A percentile compares a stretch with the other conserved stretches of the same genome.
Evolutionary conservation across 371 early-diverging fungal genomes (phyloP).

Genomic region (Capniomyces stellatus): DNA sequence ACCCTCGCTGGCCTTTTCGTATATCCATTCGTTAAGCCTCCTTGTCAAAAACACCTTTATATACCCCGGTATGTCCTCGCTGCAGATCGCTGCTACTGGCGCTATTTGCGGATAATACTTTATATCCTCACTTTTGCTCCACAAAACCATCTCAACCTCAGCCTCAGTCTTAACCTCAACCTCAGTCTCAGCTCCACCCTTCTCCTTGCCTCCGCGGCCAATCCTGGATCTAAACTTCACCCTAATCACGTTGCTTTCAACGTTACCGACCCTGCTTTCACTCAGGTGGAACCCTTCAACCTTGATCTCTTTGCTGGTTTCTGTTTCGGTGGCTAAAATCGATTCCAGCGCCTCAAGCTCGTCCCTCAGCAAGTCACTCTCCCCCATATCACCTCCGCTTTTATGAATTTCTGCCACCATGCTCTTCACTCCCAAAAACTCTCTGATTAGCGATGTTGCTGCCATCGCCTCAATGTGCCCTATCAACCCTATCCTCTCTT

Average conservation of each 20-base stretch:
- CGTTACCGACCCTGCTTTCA: too few species aligned
- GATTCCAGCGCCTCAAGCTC: conserved; percentile 39
- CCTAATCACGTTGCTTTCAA: too few species aligned
- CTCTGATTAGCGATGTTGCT: conserved; percentile 1
- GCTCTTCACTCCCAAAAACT: conserved; percentile 10
- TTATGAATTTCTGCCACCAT: conserved; percentile 20
- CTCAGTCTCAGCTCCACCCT: too few species aligned
- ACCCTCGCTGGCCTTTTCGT: conserved; percentile 29
- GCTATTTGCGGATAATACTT: too few species aligned
- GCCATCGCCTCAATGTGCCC: conserved; percentile 7
- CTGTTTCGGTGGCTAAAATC: conserved; percentile 43
- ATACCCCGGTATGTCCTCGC: conserved; percentile 46
- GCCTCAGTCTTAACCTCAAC: too few species aligned
- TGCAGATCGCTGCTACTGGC: conserved; percentile 42
- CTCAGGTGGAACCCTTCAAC: too few species aligned
- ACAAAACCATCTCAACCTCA: too few species aligned
- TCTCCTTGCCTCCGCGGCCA: too few species aligned
- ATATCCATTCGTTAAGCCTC: conserved; percentile 32
- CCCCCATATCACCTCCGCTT: conserved; percentile 25
- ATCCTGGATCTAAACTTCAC: too few species aligned
- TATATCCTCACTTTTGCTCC: too few species aligned
- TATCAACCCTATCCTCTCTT: too few species aligned
- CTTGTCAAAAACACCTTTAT: conserved; percentile 43
- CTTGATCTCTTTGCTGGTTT: too few species aligned
- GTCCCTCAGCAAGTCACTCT: conserved; percentile 43